Base-by-base conservation (phyloP, 2,329 filamentous ascomycete genomes). In the Tolypocladium cylindrosporum region DNA sequence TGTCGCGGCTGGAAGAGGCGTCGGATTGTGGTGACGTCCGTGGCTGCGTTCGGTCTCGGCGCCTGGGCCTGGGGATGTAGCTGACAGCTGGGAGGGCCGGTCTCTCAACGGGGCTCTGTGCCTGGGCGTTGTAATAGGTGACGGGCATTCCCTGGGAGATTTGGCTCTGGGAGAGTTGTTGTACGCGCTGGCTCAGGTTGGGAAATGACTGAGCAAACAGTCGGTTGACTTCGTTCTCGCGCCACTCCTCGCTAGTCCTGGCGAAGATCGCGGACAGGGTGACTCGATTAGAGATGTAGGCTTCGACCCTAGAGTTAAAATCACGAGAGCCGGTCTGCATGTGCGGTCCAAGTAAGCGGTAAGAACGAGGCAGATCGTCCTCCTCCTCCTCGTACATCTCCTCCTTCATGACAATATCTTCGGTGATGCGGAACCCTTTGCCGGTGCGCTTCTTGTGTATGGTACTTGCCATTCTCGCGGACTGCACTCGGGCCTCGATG, bases 321-420 rank as follows among this genome's bases (percentile, higher is more conserved):
- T 84, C 80, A 34, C 78, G 71, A 1, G 83, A 84, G 19, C 75
- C 76, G 2, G 82, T 86, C 63, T 84, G 79, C 59, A 89, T 74
- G 64, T 86, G 81, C 3, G 83, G 78, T 16, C 83, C 83, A 39
- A 90, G 74, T 16, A 84, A 76, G 59, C 84, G 79, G 67, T 86
- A 89, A 57, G 85, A 83, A 60, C 84, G 79, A 1, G 87, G 85
- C 31, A 90, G 69, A 58, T 92, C 89, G 64, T 96, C 90, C 56
- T 96, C 91, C 67, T 96, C 90, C 71, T 96, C 92, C 67, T 96
- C 91, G 69, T 97, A 97, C 90, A 96, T 96, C 70, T 95, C 91
- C 70, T 96, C 92, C 61, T 90, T 91, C 64, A 89, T 78, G 14
- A 96, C 91, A 34, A 94, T 91, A 67, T 94, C 83, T 71, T 92